These are phyloP conservation scores for Clarireedia monteithiana DNA, from an alignment of 2,329 filamentous ascomycete species.

Conservation along the genomic window DNA sequence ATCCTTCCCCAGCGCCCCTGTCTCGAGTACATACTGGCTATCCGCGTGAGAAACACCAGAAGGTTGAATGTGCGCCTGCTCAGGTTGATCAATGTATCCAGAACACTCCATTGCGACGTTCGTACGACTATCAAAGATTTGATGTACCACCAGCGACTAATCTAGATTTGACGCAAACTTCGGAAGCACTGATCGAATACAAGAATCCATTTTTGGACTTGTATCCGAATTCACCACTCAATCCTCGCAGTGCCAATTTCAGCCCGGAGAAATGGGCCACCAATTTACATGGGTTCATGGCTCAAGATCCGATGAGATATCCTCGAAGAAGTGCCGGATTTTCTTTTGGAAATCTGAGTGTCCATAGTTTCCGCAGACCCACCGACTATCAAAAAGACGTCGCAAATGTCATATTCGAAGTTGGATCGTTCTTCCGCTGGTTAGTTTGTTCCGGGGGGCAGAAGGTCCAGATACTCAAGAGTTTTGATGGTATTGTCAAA, in stretches of 20 bases:
- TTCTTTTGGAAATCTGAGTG: constrained; percentile 58
- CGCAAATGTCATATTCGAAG: constrained; percentile 48
- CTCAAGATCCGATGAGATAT: constrained; percentile 38
- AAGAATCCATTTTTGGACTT: constrained; percentile 12
- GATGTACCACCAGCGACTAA: neutral
- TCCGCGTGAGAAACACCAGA: constrained; percentile 9
- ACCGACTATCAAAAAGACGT: constrained; percentile 67
- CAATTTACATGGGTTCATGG: constrained; percentile 11
- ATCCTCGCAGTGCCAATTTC: constrained; percentile 44
- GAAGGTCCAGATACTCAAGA: constrained; percentile 46
- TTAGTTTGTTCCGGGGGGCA: constrained; percentile 46
- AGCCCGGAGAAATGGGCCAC: constrained; percentile 43
- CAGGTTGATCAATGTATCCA: neutral
- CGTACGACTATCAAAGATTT: neutral
- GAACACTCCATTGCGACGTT: neutral
- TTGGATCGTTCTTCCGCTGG: constrained; percentile 35
- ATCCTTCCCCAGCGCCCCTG: constrained; percentile 3
- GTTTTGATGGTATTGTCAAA: constrained; percentile 55
- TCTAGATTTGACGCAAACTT: neutral
- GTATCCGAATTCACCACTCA: constrained; percentile 28
- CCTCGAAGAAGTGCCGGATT: constrained; percentile 50
- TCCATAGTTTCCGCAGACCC: constrained; percentile 57
- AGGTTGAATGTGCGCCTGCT: constrained; percentile 4
- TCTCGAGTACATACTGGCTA: constrained; percentile 8
- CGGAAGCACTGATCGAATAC: neutral